Base-by-base conservation (phyloP, 768 basidiomycete genomes). In the Phylloporus arenicola region DNA sequence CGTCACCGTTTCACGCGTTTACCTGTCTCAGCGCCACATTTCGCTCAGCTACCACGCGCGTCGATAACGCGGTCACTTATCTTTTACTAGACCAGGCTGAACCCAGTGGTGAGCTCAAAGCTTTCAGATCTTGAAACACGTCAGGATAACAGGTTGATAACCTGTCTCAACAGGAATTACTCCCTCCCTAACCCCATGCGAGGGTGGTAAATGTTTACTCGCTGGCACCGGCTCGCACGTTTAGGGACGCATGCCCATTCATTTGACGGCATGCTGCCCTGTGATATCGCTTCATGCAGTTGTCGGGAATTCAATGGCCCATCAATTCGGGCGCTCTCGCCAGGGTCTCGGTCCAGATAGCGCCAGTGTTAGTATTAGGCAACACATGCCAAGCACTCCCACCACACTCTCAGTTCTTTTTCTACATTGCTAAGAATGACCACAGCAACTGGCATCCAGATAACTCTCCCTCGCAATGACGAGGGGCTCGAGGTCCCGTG, bases 371-470 rank as follows among this genome's bases (percentile, higher is more conserved):
- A 19, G 37, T 43, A 45, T 41, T 45, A 46, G 29, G 41, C 48
- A 41, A 44, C 52, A n/a, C 50, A 45, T 27, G 50, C 20, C 47
- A 33, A 38, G 24, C 25, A 27, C 30, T 50, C 51, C 30, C 50
- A 40, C 31, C 47, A 13, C 41, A 11, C n/a, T 19, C 8, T 17
- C 20, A 3, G 7, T 48, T 33, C 33, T 12, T n/a, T 8, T 35
- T 8, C 29, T 37, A 37, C 20, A 40, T 25, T 17, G 39, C n/a
- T 17, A 13, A 44, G 46, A 5, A 62, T 64, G 60, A 22, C 48
- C 30, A 53, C 57, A 25, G 37, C 52, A 49, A 30, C 29, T 30
- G 10, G 29, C 29, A 25, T 59, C n/a, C 47, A 3, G 38, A 27
- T 63, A 2, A 20, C 27, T 0, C 30, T 62, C n/a, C 51, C 43